Base-by-base conservation (phyloP, 768 basidiomycete genomes). In the Suillus variegatus region DNA sequence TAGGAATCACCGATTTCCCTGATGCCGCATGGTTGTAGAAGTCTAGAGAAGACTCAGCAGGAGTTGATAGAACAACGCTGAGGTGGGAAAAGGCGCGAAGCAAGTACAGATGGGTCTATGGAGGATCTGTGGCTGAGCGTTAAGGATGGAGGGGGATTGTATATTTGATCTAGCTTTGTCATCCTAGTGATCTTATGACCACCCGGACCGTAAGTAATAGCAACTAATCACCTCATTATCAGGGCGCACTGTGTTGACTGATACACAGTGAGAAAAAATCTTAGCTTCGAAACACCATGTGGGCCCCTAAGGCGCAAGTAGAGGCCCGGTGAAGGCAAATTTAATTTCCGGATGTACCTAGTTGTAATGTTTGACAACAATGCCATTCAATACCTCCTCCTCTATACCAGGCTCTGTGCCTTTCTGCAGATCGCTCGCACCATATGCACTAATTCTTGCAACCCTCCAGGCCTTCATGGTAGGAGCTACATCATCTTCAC, bases 301-400 rank as follows among this genome's bases (percentile, higher is more conserved):
- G 28, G 20, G 32, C 20, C 18, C 20, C 35, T 58, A 41, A 40
- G 40, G 40, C 16, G 16, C 9, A 41, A 25, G 9, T 4, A 55
- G 32, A 20, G 52, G 9, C 18, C 18, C 28, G 3, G 22, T 28
- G 36, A 38, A 56, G 35, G n/a, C 8, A 7, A 9, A 28, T 41
- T 9, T 40, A 41, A 28, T 41, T 12, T 41, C 25, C 3, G 20
- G 10, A 55, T 55, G 20, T 35, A 58, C 14, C 25, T 58, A 89
- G 67, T 81, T 87, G 67, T 85, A 88, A 64, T 87, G 85, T 68
- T 82, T 85, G 18, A 88, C 85, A 6, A 86, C 64, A 1, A 88
- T 79, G 0, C 86, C 86, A n/a, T 80, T 82, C 60, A 88, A 77
- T 51, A 84, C 66, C 68, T 88, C 86, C 68, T 86, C 85, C 67